Percentiles rank a stretch among this genome's conserved stretches.
Evolutionary conservation across 2,329 filamentous ascomycete genomes (phyloP).

Genomic region (Alternaria infectoria): DNA sequence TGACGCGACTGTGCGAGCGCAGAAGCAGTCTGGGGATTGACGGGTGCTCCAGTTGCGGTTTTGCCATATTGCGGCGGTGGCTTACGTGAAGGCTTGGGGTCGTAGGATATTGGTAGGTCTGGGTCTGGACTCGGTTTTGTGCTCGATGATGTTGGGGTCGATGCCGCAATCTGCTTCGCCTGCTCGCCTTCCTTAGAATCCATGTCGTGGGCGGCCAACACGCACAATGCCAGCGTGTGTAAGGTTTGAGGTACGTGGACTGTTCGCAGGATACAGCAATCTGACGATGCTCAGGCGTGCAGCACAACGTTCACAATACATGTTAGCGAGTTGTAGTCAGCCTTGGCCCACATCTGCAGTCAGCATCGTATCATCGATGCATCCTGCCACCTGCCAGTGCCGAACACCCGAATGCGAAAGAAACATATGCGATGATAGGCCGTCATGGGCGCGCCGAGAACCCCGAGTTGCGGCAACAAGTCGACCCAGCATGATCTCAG

Average conservation of each 20-base stretch:
- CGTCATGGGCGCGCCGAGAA: background rate
- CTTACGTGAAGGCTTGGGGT: slow-evolving; percentile 9
- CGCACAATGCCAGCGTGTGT: background rate
- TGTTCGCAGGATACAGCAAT: background rate
- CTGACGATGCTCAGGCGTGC: background rate
- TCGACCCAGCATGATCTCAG: background rate
- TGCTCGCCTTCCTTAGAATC: background rate
- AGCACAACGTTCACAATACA: background rate
- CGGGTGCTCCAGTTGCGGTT: background rate
- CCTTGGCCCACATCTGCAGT: background rate
- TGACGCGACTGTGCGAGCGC: background rate
- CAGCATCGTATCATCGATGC: background rate
- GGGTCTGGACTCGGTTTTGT: background rate
- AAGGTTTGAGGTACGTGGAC: background rate
- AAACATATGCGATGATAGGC: background rate
- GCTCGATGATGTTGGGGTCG: background rate
- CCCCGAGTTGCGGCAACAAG: background rate
- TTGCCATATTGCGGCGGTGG: slow-evolving; percentile 4
- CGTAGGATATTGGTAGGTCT: slow-evolving; percentile 2
- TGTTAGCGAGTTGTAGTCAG: background rate
- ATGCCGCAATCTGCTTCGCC: background rate
- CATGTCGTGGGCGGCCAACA: background rate
- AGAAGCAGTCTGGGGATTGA: background rate
- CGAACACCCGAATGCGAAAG: background rate
- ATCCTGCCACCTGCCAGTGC: background rate